Base-by-base conservation (phyloP, 495 filamentous ascomycete genomes). In the Annulohypoxylon stygium region DNA sequence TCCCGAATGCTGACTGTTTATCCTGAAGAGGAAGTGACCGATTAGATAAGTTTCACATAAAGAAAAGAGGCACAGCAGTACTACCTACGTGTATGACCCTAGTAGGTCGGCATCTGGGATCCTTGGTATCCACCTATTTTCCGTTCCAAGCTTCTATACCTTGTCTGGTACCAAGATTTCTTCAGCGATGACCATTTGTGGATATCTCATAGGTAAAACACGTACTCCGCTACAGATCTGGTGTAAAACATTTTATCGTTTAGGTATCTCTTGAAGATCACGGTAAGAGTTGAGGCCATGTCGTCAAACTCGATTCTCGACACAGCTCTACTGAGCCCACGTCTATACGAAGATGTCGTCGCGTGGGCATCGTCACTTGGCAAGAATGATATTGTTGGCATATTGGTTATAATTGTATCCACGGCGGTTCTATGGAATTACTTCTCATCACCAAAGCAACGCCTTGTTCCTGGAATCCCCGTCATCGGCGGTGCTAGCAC, bases 21-120 rank as follows among this genome's bases (percentile, higher is more conserved):
- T 50, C 47, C 59, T 8, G 30, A 61, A 61, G 41, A 61, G 59
- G 59, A 61, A 61, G 59, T 61, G 59, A 23, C 59, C 59, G 59
- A 61, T 26, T 47, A 48, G 25, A 48, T 34, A 48, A 43, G 25
- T 26, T 45, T 45, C 58, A 45, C 58, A 6, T 20, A 45, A 30
- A 30, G 5, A 18, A 37, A 61, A 61, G 58, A 61, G 47, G 47
- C 47, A 50, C 47, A 25, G 18, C 47, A 25, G 6, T 50, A 18
- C 6, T 48, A 14, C 30, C 18, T 10, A 12, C 9, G 36, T 39
- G 36, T 6, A 30, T 30, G 3, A 6, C 30, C 36, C 36, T 39
- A 39, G 9, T 39, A 39, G 36, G 36, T 39, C 30, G 30, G 30
- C 30, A 30, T 30, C 30, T 30, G 3, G 30, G 5, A 30, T 30